Conservation (phyloP, 768 basidiomycete species). For the Asterophora parasitica region DNA sequence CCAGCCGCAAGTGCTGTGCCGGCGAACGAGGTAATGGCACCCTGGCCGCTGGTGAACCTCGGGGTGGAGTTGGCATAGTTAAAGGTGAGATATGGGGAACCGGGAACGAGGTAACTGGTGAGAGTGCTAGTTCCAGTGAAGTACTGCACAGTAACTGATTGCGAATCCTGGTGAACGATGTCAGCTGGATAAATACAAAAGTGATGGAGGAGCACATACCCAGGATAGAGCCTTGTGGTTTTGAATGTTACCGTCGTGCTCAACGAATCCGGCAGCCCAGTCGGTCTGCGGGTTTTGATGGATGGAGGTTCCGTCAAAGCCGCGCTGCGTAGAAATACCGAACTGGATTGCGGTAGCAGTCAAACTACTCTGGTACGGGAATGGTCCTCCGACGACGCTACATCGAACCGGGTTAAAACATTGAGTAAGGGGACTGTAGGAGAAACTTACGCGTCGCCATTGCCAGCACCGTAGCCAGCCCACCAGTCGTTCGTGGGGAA, state of each 20-base stretch:
- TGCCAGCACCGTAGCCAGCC: conserved; percentile 27
- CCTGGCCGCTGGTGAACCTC: conserved; percentile 24
- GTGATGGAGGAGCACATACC: conserved; percentile 20
- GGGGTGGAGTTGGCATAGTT: conserved; percentile 27
- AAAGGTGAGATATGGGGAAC: conserved; percentile 31
- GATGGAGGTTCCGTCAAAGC: conserved; percentile 29
- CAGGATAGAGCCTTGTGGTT: conserved; percentile 30
- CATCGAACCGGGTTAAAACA: not conserved
- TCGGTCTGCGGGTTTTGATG: conserved; percentile 28
- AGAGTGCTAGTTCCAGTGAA: too few species aligned
- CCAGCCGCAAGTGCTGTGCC: conserved; percentile 21
- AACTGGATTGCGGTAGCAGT: conserved; percentile 24
- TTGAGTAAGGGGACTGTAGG: not conserved
- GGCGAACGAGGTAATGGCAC: conserved; percentile 26
- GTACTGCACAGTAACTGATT: conserved; percentile 30
- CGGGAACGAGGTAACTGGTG: too few species aligned
- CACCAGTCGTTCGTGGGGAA: conserved; percentile 34
- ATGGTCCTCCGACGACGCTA: conserved; percentile 27
- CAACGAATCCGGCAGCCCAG: conserved; percentile 27
- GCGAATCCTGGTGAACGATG: conserved; percentile 22
- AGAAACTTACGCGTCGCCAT: conserved; percentile 19
- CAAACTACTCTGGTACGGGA: conserved; percentile 27
- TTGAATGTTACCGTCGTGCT: conserved; percentile 25
- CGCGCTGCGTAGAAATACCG: conserved; percentile 25
- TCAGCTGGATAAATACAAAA: not conserved